Percentiles rank a stretch among this genome's conserved stretches.
Conservation (phyloP, 345 rosid species). For the Rhodamnia rubescens region DNA sequence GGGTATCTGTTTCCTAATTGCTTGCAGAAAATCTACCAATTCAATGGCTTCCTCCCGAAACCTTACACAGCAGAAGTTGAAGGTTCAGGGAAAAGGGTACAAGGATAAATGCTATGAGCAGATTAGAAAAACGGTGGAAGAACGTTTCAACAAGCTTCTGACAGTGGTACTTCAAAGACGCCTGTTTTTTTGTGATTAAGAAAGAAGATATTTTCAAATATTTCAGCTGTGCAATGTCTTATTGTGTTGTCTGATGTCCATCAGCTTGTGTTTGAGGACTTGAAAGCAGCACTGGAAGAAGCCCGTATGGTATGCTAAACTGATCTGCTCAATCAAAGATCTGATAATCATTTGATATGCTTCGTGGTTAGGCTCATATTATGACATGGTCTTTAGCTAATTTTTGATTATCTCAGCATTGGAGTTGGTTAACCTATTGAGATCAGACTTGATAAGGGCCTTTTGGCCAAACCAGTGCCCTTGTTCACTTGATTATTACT, state of each 20-base stretch:
- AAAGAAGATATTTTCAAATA: neutral
- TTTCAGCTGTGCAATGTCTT: neutral
- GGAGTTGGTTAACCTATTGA: neutral
- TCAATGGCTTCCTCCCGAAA: slow-evolving; percentile 47
- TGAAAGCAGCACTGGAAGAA: slow-evolving; percentile 96
- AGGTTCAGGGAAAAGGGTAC: slow-evolving; percentile 84
- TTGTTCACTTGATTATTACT: neutral
- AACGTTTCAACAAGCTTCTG: slow-evolving; percentile 72
- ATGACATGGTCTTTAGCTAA: neutral
- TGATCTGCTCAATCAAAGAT: neutral
- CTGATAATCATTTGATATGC: neutral
- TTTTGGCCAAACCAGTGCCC: neutral
- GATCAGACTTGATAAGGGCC: neutral
- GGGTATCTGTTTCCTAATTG: neutral
- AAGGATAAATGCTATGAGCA: slow-evolving; percentile 98
- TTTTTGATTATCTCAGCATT: neutral
- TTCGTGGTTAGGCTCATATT: neutral
- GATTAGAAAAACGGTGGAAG: slow-evolving; percentile 81
- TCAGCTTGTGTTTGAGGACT: slow-evolving; percentile 86
- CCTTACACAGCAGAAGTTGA: slow-evolving; percentile 57
- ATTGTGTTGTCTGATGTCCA: slow-evolving; percentile 10
- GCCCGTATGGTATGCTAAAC: slow-evolving; percentile 56
- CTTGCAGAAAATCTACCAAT: slow-evolving; percentile 53
- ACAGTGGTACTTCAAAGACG: slow-evolving; percentile 35
- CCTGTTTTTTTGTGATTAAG: neutral